These are phyloP conservation scores for Plectosphaerella cucumerina DNA, from an alignment of 2,329 filamentous ascomycete species.

Conservation along the genomic window DNA sequence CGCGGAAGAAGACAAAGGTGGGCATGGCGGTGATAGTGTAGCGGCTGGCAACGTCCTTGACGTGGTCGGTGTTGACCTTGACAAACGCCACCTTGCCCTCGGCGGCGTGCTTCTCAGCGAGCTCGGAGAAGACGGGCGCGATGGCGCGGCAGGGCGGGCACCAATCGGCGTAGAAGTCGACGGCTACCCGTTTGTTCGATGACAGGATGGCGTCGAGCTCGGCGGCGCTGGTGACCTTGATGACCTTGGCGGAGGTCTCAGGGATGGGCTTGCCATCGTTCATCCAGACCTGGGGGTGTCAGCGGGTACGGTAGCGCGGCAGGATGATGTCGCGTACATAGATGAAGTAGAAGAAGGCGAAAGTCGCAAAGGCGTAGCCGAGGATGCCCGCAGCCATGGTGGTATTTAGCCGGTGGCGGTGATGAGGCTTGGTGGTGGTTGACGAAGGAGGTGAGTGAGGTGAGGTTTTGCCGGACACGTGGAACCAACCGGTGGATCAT, in stretches of 20 bases:
- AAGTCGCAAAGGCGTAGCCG: too few relatives aligned
- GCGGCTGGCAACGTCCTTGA: slow-evolving; percentile 42
- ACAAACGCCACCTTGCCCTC: slow-evolving; percentile 46
- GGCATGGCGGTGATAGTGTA: slow-evolving; percentile 53
- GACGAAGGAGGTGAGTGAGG: too few relatives aligned
- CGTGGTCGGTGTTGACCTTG: slow-evolving; percentile 55
- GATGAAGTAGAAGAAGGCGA: too few relatives aligned
- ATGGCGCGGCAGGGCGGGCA: slow-evolving; percentile 46
- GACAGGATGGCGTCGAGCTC: slow-evolving; percentile 19
- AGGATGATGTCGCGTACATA: too few relatives aligned
- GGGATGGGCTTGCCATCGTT: slow-evolving; percentile 24
- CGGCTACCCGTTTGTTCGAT: slow-evolving; percentile 6
- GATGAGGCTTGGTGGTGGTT: too few relatives aligned
- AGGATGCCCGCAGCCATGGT: too few relatives aligned
- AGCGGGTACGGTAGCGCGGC: too few relatives aligned
- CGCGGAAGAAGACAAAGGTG: slow-evolving; percentile 56
- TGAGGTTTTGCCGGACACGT: too few relatives aligned
- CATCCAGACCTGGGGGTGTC: too few relatives aligned
- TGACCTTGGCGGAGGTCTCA: slow-evolving; percentile 33
- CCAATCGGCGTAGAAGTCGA: slow-evolving; percentile 50
- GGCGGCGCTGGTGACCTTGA: slow-evolving; percentile 21
- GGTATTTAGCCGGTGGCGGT: too few relatives aligned
- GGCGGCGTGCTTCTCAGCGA: slow-evolving; percentile 29
- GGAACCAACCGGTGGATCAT: too few relatives aligned
- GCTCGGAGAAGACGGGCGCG: slow-evolving; percentile 37